phyloP scores from a whole-genome alignment of 2,329 filamentous ascomycete species.

The Aspergillus ochraceoroseus region DNA sequence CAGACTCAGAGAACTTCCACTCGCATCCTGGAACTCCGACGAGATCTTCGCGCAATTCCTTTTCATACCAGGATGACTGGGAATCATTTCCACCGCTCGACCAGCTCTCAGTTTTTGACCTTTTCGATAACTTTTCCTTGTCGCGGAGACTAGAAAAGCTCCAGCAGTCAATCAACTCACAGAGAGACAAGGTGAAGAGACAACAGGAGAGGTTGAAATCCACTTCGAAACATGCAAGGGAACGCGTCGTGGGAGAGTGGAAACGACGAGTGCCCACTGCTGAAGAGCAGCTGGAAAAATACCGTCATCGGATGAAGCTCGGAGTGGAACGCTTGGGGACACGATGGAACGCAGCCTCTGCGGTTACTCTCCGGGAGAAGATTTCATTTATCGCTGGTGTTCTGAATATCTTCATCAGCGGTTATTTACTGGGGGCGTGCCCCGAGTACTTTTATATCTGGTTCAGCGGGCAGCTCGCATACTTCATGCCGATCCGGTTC shows the following conservation, averaged over 20 bases:
- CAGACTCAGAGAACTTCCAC: conserved; percentile 30
- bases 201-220: conserved; percentile 76
- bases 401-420: conserved; percentile 94
- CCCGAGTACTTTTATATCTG: conserved; percentile 86
- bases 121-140: conserved; percentile 87
- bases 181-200: conserved; percentile 77
- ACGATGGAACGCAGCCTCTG: conserved; percentile 84
- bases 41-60: conserved; percentile 67
- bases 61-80: conserved; percentile 86
- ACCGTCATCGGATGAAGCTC: conserved; percentile 77
- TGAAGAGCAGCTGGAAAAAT: conserved; percentile 88
- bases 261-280: conserved; percentile 76
- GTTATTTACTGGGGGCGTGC: conserved; percentile 81
- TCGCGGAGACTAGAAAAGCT: conserved; percentile 87
- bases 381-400: conserved; percentile 93
- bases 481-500: conserved; percentile 95
- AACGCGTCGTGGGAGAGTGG: conserved; percentile 91
- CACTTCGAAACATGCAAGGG: conserved; percentile 70
- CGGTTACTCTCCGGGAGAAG: conserved; percentile 87
- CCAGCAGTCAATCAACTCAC: conserved; percentile 72
- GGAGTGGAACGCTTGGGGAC: conserved; percentile 82
- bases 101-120: conserved; percentile 82
- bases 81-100: conserved; percentile 83
- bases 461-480: conserved; percentile 82
- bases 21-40: conserved; percentile 30